Base-by-base conservation (phyloP, 106 monocot species). In the Dioscorea dumetorum region DNA sequence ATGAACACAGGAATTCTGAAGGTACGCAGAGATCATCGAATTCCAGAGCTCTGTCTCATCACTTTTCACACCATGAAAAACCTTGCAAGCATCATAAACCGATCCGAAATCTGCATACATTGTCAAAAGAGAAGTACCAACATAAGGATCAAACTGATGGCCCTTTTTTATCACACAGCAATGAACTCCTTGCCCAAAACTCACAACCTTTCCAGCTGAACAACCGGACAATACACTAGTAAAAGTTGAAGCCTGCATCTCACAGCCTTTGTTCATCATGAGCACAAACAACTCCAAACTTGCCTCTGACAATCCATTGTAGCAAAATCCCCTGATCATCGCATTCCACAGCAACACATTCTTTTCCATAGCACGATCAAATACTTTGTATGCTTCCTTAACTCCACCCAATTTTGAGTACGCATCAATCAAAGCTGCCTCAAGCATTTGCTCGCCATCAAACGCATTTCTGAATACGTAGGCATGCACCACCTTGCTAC, bases 41-140 rank as follows among this genome's bases (percentile, higher is more conserved):
- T 85, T 85, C 80, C 80, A 85, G 4, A 77, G 67, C 57, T 67
- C 80, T 5, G 71, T 71, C 21, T 22, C 62, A 60, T 77, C 74
- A 4, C 41, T 35, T 1, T 35, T 5, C n/a, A 48, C 50, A 24
- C 33, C 28, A 22, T 67, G 7, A 24, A 80, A 80, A 12, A 80
- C 70, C 35, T 16, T 53, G 34, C 50, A 20, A 58, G 73, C 65
- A 57, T 62, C 72, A n/a, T 68, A 54, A 20, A 77, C 20, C 8
- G 20, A 34, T 24, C 67, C 68, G 48, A 50, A 72, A 19, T 51
- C 63, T 4, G 68, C 72, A 52, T 81, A 81, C 67, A 81, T 67
- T 7, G 31, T 51, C 63, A 81, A 13, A 8, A 81, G 31, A 33
- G 76, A 77, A 51, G 68, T 81, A 24, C 67, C 50, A 9, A 77